Percentiles rank a stretch among this genome's conserved stretches.
Conservation (phyloP, 352 stramenopile species). For the Phytophthora fragariae region DNA sequence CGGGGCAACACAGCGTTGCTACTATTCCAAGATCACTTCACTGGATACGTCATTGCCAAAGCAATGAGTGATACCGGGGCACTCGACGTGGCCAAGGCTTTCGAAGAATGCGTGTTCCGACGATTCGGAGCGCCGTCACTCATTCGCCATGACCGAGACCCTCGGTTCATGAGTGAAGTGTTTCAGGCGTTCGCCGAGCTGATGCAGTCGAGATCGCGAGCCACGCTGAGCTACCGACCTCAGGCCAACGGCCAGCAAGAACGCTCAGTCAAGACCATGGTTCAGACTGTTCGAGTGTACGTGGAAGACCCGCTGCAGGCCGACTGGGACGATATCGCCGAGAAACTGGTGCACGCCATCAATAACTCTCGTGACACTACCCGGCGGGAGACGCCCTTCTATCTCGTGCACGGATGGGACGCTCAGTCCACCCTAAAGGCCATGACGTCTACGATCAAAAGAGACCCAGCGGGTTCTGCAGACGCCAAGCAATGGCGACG, state of each 20-base stretch:
- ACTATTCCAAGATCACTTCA: conserved; percentile 8
- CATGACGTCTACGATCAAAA: not conserved
- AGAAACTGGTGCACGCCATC: not conserved
- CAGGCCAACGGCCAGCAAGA: too few relatives aligned
- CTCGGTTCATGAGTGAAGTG: too few relatives aligned
- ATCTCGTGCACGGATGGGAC: not conserved
- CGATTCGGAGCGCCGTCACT: not conserved
- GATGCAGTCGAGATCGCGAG: too few relatives aligned
- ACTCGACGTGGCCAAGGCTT: not conserved
- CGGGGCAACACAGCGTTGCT: conserved; percentile 7
- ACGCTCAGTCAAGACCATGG: too few relatives aligned
- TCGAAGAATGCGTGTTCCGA: conserved; percentile 2
- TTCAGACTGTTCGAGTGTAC: not conserved
- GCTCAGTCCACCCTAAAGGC: not conserved
- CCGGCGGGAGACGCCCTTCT: not conserved
- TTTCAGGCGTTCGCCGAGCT: too few relatives aligned
- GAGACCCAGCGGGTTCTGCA: not conserved
- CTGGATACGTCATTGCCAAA: not conserved
- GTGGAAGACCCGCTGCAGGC: not conserved
- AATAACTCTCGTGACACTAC: too few relatives aligned
- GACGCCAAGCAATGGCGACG: not conserved
- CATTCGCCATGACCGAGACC: not conserved
- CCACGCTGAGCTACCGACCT: too few relatives aligned
- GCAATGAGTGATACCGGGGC: not conserved
- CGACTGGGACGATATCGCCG: not conserved